Conservation (phyloP, 2,329 filamentous ascomycete species). For the Aureobasidium sp. region DNA sequence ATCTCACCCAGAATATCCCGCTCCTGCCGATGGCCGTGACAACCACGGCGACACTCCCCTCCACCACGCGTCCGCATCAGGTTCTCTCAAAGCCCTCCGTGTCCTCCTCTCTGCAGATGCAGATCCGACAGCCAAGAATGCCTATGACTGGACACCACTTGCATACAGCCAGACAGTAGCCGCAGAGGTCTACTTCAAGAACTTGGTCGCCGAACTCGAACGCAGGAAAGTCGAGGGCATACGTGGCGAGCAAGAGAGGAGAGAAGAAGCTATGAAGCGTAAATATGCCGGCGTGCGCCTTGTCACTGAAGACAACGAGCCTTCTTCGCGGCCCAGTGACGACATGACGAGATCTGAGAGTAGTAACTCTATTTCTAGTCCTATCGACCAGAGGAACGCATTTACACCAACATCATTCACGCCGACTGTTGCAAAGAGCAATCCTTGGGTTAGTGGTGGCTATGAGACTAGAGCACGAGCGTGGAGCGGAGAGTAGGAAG, state of each 20-base stretch:
- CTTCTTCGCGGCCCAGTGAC: constrained; percentile 2
- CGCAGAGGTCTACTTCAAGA: constrained; percentile 77
- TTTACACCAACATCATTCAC: constrained; percentile 1
- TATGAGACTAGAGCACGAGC: constrained; percentile 10
- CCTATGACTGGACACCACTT: constrained; percentile 75
- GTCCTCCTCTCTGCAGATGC: constrained; percentile 73
- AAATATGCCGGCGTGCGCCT: constrained; percentile 16
- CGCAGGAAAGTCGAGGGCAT: constrained; percentile 41
- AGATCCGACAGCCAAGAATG: constrained; percentile 62
- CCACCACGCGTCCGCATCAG: constrained; percentile 77
- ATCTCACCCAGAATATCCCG: constrained; percentile 27
- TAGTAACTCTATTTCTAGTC: constrained; percentile 7
- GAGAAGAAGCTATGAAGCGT: constrained; percentile 13
- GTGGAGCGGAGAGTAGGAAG: constrained; percentile 1
- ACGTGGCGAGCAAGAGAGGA: constrained; percentile 8
- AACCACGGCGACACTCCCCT: constrained; percentile 74
- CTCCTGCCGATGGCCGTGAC: constrained; percentile 39
- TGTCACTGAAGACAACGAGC: constrained; percentile 14
- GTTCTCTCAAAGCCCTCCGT: constrained; percentile 67
- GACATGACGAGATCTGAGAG: constrained; percentile 9
- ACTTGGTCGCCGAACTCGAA: constrained; percentile 63
- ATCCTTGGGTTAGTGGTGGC: background rate
- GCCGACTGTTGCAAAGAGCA: background rate
- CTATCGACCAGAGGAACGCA: background rate
- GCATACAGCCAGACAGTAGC: constrained; percentile 74